These are phyloP conservation scores for Phtheirospermum japonicum DNA, from an alignment of 257 asterid species.

Conservation along the genomic window DNA sequence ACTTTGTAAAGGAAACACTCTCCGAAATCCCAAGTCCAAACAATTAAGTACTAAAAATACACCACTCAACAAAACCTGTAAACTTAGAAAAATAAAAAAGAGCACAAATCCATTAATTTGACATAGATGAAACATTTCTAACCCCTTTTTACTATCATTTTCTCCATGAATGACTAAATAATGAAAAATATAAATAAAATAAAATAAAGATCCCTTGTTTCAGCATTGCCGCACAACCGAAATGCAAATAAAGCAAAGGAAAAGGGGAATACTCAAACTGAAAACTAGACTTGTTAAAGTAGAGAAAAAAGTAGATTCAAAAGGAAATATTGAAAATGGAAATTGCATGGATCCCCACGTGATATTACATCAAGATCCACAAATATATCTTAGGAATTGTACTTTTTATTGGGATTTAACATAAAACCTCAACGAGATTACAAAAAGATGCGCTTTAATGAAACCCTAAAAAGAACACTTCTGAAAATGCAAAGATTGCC, in stretches of 20 bases:
- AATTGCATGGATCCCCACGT: constrained; percentile 34
- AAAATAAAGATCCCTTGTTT: constrained; percentile 10
- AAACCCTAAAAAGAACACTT: too few species aligned
- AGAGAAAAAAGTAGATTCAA: constrained; percentile 14
- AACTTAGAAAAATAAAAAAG: too few species aligned
- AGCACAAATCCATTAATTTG: too few species aligned
- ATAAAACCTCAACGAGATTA: too few species aligned
- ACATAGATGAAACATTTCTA: constrained; percentile 22
- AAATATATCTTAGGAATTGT: too few species aligned
- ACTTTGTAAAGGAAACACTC: too few species aligned
- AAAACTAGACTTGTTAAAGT: constrained; percentile 12
- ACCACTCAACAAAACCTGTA: too few species aligned
- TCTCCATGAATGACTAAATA: neutral
- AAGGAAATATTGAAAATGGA: constrained; percentile 10
- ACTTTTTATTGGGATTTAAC: too few species aligned
- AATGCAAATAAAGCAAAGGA: constrained; percentile 13
- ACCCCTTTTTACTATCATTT: neutral
- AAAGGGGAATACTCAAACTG: constrained; percentile 13
- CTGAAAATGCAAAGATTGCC: too few species aligned
- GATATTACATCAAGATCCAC: constrained; percentile 16
- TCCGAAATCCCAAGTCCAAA: too few species aligned
- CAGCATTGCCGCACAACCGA: constrained; percentile 15
- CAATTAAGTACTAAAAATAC: too few species aligned
- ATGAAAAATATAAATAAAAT: neutral
- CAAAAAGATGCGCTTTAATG: too few species aligned